These are phyloP conservation scores for Vitis amurensis DNA, from an alignment of 164 flowering plant genomes.

Conservation along the genomic window DNA sequence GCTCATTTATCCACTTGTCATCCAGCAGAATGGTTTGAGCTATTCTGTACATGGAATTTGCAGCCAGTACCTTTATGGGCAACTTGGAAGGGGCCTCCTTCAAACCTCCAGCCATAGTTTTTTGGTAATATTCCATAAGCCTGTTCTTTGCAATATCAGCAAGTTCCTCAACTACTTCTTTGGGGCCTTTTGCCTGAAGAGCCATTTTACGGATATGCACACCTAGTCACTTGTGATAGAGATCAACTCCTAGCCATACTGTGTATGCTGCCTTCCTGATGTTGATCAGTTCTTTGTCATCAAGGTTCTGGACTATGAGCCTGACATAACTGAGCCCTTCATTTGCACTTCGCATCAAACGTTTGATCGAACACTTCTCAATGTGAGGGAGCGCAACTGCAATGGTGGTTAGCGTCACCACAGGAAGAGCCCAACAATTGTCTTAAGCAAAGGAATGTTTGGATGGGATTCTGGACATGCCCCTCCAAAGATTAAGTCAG, in stretches of 20 bases:
- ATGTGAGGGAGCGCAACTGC: constrained; percentile 52
- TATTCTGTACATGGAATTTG: constrained; percentile 63
- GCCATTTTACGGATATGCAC: constrained; percentile 46
- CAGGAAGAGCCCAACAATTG: constrained; percentile 68
- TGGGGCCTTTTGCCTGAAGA: constrained; percentile 26
- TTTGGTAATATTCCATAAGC: constrained; percentile 24
- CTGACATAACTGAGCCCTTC: constrained; percentile 49
- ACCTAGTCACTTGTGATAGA: constrained; percentile 46
- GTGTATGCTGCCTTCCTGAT: constrained; percentile 48
- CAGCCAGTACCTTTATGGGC: constrained; percentile 52
- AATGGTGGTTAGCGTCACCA: constrained; percentile 63
- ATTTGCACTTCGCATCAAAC: constrained; percentile 29
- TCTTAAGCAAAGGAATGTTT: too few relatives aligned
- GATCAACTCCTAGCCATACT: constrained; percentile 57
- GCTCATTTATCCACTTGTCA: constrained; percentile 5
- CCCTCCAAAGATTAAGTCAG: too few relatives aligned
- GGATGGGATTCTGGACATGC: too few relatives aligned
- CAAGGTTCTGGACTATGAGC: constrained; percentile 38
- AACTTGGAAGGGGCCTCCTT: constrained; percentile 31
- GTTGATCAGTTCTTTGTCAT: constrained; percentile 22
- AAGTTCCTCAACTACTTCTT: constrained; percentile 41
- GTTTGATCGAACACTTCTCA: constrained; percentile 8
- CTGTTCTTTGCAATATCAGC: constrained; percentile 27
- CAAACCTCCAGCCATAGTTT: constrained; percentile 13
- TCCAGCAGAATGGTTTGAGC: constrained; percentile 36